phyloP scores from a whole-genome alignment of 768 basidiomycete species.

The Amanita muscaria region DNA sequence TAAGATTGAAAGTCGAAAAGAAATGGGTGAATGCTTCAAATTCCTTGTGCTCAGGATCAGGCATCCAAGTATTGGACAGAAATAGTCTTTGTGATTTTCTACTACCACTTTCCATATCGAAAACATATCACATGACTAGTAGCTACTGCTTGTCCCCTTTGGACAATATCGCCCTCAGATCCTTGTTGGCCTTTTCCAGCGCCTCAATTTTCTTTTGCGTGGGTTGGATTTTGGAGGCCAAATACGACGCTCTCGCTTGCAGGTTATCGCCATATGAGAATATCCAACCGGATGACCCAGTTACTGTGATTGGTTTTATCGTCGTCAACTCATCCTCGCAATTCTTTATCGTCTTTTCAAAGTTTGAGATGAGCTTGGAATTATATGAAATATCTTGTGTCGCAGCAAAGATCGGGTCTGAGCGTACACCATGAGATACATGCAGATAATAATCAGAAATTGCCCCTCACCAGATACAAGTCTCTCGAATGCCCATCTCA shows the following conservation, averaged over 20 bases:
- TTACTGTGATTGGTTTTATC: slow-evolving; percentile 56
- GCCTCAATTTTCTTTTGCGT: slow-evolving; percentile 59
- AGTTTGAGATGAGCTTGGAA: slow-evolving; percentile 47
- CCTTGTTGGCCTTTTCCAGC: slow-evolving; percentile 63
- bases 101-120: too few relatives aligned
- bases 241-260: slow-evolving; percentile 56
- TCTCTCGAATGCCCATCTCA: slow-evolving; percentile 75
- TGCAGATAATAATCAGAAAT: background rate
- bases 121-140: too few relatives aligned
- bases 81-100: background rate
- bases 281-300: slow-evolving; percentile 29
- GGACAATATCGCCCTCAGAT: slow-evolving; percentile 52
- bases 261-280: slow-evolving; percentile 32
- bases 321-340: slow-evolving; percentile 71
- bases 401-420: slow-evolving; percentile 73
- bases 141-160: slow-evolving; percentile 21
- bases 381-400: slow-evolving; percentile 78
- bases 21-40: slow-evolving; percentile 77
- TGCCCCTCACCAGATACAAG: slow-evolving; percentile 59
- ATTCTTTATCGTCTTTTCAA: slow-evolving; percentile 55
- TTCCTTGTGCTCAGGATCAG: slow-evolving; percentile 44
- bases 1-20: slow-evolving; percentile 64
- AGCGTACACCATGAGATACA: slow-evolving; percentile 3
- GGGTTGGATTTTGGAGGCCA: slow-evolving; percentile 67
- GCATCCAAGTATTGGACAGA: slow-evolving; percentile 17